These are phyloP conservation scores for carrot (Daucus carota) DNA, from an alignment of 129 eudicot genomes.

Conservation along the genomic window DNA sequence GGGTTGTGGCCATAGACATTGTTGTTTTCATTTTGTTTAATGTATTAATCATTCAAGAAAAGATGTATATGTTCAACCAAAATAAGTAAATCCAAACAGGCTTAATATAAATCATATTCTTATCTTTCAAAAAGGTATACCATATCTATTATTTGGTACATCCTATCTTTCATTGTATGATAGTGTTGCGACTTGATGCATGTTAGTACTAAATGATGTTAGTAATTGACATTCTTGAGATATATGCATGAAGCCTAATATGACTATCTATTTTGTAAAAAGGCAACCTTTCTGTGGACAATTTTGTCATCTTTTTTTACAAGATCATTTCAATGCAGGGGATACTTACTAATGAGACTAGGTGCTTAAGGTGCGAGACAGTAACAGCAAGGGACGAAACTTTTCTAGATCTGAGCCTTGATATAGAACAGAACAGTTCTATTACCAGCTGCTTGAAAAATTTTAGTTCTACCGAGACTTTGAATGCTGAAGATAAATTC, in stretches of 20 bases:
- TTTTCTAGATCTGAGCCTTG: slow-evolving; percentile 81
- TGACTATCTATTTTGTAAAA: background rate
- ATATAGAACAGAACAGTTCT: slow-evolving; percentile 84
- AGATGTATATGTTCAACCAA: background rate
- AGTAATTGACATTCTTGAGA: background rate
- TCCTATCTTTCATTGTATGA: background rate
- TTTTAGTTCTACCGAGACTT: slow-evolving; percentile 88
- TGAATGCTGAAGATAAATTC: slow-evolving; percentile 87
- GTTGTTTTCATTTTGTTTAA: background rate
- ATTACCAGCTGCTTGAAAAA: slow-evolving; percentile 88
- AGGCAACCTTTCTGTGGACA: background rate
- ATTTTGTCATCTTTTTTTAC: background rate
- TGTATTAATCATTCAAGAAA: background rate
- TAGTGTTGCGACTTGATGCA: background rate
- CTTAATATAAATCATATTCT: background rate
- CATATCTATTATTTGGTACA: background rate
- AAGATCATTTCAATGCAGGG: slow-evolving; percentile 44
- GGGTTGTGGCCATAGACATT: background rate
- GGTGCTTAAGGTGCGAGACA: slow-evolving; percentile 85
- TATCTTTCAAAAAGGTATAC: background rate
- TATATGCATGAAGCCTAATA: background rate
- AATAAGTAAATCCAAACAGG: background rate
- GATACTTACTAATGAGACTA: slow-evolving; percentile 81
- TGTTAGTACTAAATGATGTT: background rate
- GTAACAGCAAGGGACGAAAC: slow-evolving; percentile 93